Percentiles rank a stretch among this genome's conserved stretches.
Evolutionary conservation across 495 filamentous ascomycete genomes (phyloP).

Genomic region (Neurospora sp.): DNA sequence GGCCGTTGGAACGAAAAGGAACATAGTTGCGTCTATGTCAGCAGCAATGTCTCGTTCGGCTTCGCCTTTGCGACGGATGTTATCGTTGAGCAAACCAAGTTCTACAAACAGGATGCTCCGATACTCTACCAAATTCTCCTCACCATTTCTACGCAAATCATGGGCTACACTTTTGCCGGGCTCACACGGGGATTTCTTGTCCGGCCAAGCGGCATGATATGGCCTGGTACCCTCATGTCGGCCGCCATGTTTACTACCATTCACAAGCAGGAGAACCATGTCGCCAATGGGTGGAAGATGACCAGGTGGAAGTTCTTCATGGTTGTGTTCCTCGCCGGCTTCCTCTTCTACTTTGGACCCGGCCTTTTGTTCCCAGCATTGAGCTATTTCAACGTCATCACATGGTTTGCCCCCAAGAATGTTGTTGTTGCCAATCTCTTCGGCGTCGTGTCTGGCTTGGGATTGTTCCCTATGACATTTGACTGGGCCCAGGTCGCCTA

Average conservation of each 20-base stretch:
- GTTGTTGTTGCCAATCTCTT: conserved; percentile 73
- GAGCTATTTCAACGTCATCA: conserved; percentile 83
- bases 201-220: conserved; percentile 80
- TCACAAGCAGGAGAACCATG: conserved; percentile 70
- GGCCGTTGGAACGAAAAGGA: conserved; percentile 81
- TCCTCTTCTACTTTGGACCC: conserved; percentile 75
- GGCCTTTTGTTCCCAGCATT: conserved; percentile 78
- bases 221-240: conserved; percentile 81
- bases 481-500: conserved; percentile 93
- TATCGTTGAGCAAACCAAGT: conserved; percentile 79
- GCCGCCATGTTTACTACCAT: conserved; percentile 79
- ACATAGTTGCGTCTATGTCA: conserved; percentile 78
- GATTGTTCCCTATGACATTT: conserved; percentile 80
- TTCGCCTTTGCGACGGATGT: conserved; percentile 81
- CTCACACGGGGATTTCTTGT: conserved; percentile 71
- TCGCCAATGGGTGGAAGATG: conserved; percentile 78
- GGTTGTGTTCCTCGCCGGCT: conserved; percentile 52
- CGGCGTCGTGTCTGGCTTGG: conserved; percentile 74
- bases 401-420: conserved; percentile 79
- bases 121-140: conserved; percentile 72
- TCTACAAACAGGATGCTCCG: conserved; percentile 68
- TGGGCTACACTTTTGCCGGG: conserved; percentile 77
- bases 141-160: conserved; percentile 73
- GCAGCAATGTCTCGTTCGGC: conserved; percentile 84
- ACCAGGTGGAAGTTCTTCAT: conserved; percentile 78